Evolutionary conservation across 306 rosid genomes (phyloP), one percentile per base, ranked within the genome.

Genomic region (Delonix regia): DNA sequence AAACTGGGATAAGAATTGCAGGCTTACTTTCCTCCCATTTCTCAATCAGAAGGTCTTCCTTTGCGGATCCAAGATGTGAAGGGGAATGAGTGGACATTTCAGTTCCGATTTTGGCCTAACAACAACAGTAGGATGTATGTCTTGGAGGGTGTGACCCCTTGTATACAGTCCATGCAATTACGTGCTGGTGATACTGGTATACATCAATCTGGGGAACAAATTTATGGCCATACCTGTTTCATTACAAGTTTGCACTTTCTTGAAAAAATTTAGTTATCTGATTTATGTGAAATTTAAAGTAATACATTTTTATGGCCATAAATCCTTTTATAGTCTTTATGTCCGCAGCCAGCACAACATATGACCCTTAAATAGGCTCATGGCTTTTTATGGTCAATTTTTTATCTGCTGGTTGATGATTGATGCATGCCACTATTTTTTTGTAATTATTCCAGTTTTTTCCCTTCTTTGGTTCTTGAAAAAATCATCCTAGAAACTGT

Each of bases 31-130:
- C 98, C 98, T 80, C 62, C 78, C 75, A 94, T 94, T 79, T 79
- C 91, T 74, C 96, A 94, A 81, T 94, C 98, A 51, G 98, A 94
- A 83, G 98, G 98, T 63, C 89, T 94, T 80, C 97, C 98, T 71
- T 70, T 94, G 77, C 91, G 84, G 80, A 77, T 94, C 73, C 97
- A 89, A 90, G 92, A 90, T 83, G 83, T 85, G 30, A 86, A 85
- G 81, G 94, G 94, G 77, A 88, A 84, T 75, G 92, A 86, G 25
- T 90, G 94, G 94, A 78, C 86, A 70, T 86, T 90, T 83, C 94
- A 90, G 86, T 90, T 88, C 76, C 94, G 94, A 18, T 90, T 90
- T 74, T 90, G 94, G 94, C 94, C 94, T 41, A 90, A 90, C 71
- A 90, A 90, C 69, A 90, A 90, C 69, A 90, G 94, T 86, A 88